Base-by-base conservation (phyloP, 2,329 filamentous ascomycete species). In the Fusarium sp. region DNA sequence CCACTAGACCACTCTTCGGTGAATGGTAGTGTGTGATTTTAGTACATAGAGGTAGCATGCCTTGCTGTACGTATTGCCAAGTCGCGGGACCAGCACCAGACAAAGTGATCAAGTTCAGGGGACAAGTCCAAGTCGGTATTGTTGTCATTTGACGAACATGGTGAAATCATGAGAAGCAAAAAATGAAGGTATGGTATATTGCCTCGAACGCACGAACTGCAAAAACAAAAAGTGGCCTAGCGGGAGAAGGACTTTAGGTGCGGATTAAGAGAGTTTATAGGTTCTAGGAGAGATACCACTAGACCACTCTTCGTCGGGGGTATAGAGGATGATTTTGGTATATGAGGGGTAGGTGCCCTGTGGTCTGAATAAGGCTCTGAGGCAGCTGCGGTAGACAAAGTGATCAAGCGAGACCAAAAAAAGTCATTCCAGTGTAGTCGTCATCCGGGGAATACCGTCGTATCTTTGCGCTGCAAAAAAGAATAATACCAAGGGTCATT, bases 1-100 rank as follows among this genome's bases (percentile, higher is more conserved):
- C 59, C 50, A 57, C 59, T 57, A 25, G 41, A 47, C 59, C 50
- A 62, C 50, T 35, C 33, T 31, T 25, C 39, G 33, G 5, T 35
- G 7, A 35, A 35, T 13, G 14, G 14, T 35, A 35, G 4, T 5
- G 17, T 20, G 13, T 17, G 8, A 7, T 41, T 33, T 33, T 59
- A n/a, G 10, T 33, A 49, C 33, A 35, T 41, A 41, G 27, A 7
- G 18, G 46, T 29, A 12, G 20, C 15, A 22, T 13, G 10, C 18
- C 38, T 18, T 39, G 38, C 14, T 10, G 10, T 12, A 18, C 18
- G 10, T 25, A 25, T 12, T 13, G 17, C 18, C 10, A 8, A 5
- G 22, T 27, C 11, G 6, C 15, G 22, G 11, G 10, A 15, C 15
- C 20, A 29, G 45, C 45, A 27, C 17, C 22, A 15, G 38, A 27